A percentile compares a stretch with the other conserved stretches of the same genome.
These are phyloP conservation scores for Esteya vermicola DNA, from an alignment of 2,329 filamentous ascomycete genomes.

Conservation along the genomic window DNA sequence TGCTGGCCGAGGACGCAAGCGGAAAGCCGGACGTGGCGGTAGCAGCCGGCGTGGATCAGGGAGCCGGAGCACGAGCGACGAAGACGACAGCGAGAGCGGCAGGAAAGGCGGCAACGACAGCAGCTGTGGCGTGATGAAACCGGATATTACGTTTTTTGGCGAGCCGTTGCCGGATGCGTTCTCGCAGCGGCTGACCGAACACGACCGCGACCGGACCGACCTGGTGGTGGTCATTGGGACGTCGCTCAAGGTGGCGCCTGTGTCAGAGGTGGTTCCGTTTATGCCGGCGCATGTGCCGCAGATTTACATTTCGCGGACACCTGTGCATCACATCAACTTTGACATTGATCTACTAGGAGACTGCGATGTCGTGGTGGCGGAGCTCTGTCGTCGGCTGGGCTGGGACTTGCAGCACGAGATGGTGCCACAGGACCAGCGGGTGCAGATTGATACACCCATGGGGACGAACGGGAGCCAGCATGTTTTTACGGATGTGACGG, in stretches of 20 bases:
- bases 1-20: slow-evolving; percentile 11
- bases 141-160: slow-evolving; percentile 96
- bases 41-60: not conserved
- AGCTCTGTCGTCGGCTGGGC: slow-evolving; percentile 67
- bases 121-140: slow-evolving; percentile 75
- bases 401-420: slow-evolving; percentile 77
- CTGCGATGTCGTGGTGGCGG: slow-evolving; percentile 79
- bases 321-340: slow-evolving; percentile 81
- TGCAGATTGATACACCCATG: slow-evolving; percentile 38
- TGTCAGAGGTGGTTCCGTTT: slow-evolving; percentile 78
- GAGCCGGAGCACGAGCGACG: slow-evolving; percentile 7
- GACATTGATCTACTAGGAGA: slow-evolving; percentile 94
- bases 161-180: slow-evolving; percentile 80
- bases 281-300: slow-evolving; percentile 71
- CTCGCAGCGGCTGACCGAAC: slow-evolving; percentile 61
- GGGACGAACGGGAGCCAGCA: slow-evolving; percentile 28
- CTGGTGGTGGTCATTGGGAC: slow-evolving; percentile 94
- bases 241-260: slow-evolving; percentile 86
- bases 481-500: slow-evolving; percentile 19
- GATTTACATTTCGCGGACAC: slow-evolving; percentile 77
- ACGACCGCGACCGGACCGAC: slow-evolving; percentile 69
- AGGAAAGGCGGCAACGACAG: slow-evolving; percentile 13
- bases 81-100: slow-evolving; percentile 4
- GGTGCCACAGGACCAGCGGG: slow-evolving; percentile 52
- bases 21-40: slow-evolving; percentile 1